These are phyloP conservation scores for Phylloporus sp. DNA, from an alignment of 768 basidiomycete genomes.

Conservation along the genomic window DNA sequence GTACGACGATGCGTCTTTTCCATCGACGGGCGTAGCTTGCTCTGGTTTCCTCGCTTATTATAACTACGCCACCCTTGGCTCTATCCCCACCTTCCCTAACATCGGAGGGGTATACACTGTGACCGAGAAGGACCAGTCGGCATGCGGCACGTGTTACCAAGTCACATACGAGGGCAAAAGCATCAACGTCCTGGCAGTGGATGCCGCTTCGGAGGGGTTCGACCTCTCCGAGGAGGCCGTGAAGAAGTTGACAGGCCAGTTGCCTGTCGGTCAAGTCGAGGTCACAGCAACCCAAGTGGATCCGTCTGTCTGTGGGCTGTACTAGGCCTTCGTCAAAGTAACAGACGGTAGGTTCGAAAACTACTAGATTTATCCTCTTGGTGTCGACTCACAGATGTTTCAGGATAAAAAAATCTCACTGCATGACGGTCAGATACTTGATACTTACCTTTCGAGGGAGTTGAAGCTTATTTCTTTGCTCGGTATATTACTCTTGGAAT, in stretches of 20 bases:
- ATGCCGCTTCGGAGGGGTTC: slow-evolving; percentile 33
- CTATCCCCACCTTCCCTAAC: slow-evolving; percentile 54
- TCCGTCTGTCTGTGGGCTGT: slow-evolving; percentile 44
- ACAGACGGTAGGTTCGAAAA: not conserved
- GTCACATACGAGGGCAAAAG: slow-evolving; percentile 22
- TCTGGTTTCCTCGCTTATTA: slow-evolving; percentile 44
- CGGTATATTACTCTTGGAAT: not conserved
- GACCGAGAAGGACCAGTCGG: slow-evolving; percentile 43
- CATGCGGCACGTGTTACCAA: slow-evolving; percentile 58
- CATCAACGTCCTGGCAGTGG: slow-evolving; percentile 28
- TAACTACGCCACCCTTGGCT: slow-evolving; percentile 46
- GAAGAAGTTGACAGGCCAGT: slow-evolving; percentile 47
- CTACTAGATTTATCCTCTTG: slow-evolving; percentile 28
- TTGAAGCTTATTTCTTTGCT: not conserved
- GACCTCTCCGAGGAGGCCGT: slow-evolving; percentile 50
- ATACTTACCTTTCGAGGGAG: not conserved
- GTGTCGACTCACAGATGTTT: not conserved
- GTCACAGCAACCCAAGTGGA: slow-evolving; percentile 43
- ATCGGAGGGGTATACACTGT: slow-evolving; percentile 54
- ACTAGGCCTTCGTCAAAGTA: not conserved
- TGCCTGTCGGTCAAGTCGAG: slow-evolving; percentile 44
- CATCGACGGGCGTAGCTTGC: slow-evolving; percentile 40
- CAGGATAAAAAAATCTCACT: not conserved
- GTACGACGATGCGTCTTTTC: slow-evolving; percentile 49
- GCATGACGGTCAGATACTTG: not conserved